A percentile compares a stretch with the other conserved stretches of the same genome.
Conservation (phyloP, 805 yeast genomes). For the Phaffomyces opuntiae region DNA sequence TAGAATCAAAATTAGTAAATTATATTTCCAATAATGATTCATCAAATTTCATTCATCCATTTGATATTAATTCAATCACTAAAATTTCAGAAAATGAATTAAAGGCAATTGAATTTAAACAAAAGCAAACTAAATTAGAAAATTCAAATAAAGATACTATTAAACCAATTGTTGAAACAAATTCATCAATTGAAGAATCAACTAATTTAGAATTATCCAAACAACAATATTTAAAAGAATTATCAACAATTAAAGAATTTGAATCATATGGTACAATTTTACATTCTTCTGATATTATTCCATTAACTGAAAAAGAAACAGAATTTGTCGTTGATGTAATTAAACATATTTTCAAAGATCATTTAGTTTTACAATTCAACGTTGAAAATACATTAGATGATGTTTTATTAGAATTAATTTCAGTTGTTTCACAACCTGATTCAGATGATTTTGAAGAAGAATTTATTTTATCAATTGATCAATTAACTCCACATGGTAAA, state of each 20-base stretch:
- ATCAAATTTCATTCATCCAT: slow-evolving; percentile 42
- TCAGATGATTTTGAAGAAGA: slow-evolving; percentile 49
- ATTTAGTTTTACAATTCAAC: slow-evolving; percentile 73
- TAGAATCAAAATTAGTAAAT: slow-evolving; percentile 69
- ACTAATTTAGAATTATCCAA: slow-evolving; percentile 33
- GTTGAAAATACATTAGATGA: slow-evolving; percentile 80
- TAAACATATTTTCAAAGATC: slow-evolving; percentile 73
- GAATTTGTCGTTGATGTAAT: slow-evolving; percentile 84
- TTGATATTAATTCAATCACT: slow-evolving; percentile 67
- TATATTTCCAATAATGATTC: slow-evolving; percentile 47
- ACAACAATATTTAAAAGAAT: slow-evolving; percentile 64
- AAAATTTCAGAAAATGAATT: slow-evolving; percentile 59
- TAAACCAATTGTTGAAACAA: not conserved
- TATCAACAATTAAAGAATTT: slow-evolving; percentile 67
- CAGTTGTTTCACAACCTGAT: slow-evolving; percentile 59
- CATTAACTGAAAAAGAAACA: slow-evolving; percentile 85
- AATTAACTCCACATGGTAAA: slow-evolving; percentile 60
- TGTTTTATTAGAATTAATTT: slow-evolving; percentile 68
- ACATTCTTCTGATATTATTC: slow-evolving; percentile 56
- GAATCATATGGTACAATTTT: slow-evolving; percentile 66
- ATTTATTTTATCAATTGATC: slow-evolving; percentile 66
- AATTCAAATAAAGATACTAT: slow-evolving; percentile 9
- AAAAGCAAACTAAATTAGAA: slow-evolving; percentile 35
- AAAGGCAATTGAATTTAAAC: slow-evolving; percentile 54
- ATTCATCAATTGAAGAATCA: slow-evolving; percentile 12